phyloP scores from a whole-genome alignment of 257 asterid species.

The Handroanthus guayacan region DNA sequence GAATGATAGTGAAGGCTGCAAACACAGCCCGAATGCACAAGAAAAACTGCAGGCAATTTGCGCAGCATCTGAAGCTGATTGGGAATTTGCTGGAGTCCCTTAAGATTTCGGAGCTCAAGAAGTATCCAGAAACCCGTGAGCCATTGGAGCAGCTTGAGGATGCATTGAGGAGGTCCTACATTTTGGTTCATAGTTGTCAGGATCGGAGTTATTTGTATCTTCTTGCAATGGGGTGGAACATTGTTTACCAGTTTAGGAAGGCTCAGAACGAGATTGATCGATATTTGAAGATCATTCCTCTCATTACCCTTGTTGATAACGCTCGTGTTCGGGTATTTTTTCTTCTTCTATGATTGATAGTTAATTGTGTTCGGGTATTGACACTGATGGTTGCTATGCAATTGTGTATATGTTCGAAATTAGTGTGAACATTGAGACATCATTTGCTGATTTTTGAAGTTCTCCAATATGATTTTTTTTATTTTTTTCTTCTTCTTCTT shows the following conservation, averaged over 20 bases:
- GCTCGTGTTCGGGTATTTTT: slow-evolving; percentile 86
- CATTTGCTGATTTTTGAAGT: slow-evolving; percentile 9
- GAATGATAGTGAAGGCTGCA: slow-evolving; percentile 86
- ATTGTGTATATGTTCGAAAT: slow-evolving; percentile 11
- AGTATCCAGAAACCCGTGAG: slow-evolving; percentile 84
- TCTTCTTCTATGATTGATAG: slow-evolving; percentile 23
- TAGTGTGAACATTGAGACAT: not conserved
- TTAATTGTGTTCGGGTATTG: not conserved
- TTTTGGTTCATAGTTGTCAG: slow-evolving; percentile 86
- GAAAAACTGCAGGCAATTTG: slow-evolving; percentile 81
- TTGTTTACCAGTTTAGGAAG: slow-evolving; percentile 89
- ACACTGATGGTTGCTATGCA: not conserved
- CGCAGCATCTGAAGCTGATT: slow-evolving; percentile 77
- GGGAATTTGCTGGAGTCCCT: slow-evolving; percentile 86
- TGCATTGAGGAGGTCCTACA: slow-evolving; percentile 80
- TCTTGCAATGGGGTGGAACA: slow-evolving; percentile 97
- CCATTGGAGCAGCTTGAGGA: slow-evolving; percentile 91
- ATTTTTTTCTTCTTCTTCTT: slow-evolving; percentile 8
- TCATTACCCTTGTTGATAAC: slow-evolving; percentile 89
- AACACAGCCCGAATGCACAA: slow-evolving; percentile 90
- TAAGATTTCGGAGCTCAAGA: slow-evolving; percentile 78
- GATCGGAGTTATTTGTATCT: slow-evolving; percentile 85
- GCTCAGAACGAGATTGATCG: slow-evolving; percentile 91
- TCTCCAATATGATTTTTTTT: slow-evolving; percentile 6
- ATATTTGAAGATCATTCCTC: slow-evolving; percentile 89